Conservation (phyloP, 2,329 filamentous ascomycete species). For the Penicillium janthinellum region DNA sequence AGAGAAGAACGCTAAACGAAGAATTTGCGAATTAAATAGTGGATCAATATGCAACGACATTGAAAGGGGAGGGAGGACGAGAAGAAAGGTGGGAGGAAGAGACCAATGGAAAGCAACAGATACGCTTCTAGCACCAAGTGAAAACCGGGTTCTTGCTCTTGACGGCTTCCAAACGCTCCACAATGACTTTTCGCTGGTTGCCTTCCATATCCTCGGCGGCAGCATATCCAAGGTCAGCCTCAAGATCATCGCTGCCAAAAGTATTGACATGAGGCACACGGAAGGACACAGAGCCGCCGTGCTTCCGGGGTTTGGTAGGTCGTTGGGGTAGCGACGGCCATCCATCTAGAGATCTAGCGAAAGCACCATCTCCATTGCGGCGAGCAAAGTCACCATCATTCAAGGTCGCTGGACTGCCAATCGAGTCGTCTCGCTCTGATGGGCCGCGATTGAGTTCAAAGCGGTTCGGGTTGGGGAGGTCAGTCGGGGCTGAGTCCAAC, state of each 20-base stretch:
- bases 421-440: slow-evolving; percentile 39
- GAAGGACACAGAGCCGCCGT: slow-evolving; percentile 45
- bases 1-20: slow-evolving; percentile 23
- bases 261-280: slow-evolving; percentile 40
- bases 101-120: slow-evolving; percentile 6
- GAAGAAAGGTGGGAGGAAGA: slow-evolving; percentile 8
- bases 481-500: slow-evolving; percentile 56
- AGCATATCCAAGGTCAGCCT: slow-evolving; percentile 92
- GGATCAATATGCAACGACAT: slow-evolving; percentile 20
- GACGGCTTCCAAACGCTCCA: slow-evolving; percentile 91
- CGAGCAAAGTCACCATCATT: slow-evolving; percentile 32
- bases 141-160: slow-evolving; percentile 96
- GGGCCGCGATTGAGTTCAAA: slow-evolving; percentile 64
- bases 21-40: slow-evolving; percentile 22
- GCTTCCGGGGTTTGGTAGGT: slow-evolving; percentile 34
- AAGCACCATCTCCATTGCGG: slow-evolving; percentile 33
- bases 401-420: slow-evolving; percentile 41
- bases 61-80: slow-evolving; percentile 4
- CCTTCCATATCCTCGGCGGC: slow-evolving; percentile 93
- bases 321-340: slow-evolving; percentile 42
- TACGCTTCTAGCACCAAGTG: slow-evolving; percentile 76
- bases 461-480: slow-evolving; percentile 73
- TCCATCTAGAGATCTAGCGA: slow-evolving; percentile 40
- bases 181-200: slow-evolving; percentile 89
- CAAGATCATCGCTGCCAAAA: slow-evolving; percentile 73